A percentile compares a stretch with the other conserved stretches of the same genome.
Evolutionary conservation across 192 early-diverging fungal species (phyloP).

Genomic region (Backusella luteola): DNA sequence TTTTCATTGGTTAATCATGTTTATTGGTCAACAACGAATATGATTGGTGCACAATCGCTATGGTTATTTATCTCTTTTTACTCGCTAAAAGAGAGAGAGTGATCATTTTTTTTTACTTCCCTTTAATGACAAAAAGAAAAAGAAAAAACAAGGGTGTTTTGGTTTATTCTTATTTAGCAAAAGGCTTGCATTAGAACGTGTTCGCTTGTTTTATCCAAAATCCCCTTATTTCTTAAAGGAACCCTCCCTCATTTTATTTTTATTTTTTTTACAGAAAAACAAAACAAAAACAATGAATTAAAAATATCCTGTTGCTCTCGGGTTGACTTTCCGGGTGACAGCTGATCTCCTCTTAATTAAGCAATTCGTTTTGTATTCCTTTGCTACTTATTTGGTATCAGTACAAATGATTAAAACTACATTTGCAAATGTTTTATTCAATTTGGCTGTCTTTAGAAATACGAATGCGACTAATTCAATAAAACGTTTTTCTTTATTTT

Average conservation of each 20-base stretch:
- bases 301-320: not conserved
- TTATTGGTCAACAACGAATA: not conserved
- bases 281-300: not conserved
- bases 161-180: conserved; percentile 6
- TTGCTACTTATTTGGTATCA: not conserved
- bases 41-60: not conserved
- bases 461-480: not conserved
- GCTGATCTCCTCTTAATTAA: not conserved
- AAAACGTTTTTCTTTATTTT: not conserved
- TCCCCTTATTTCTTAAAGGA: not conserved
- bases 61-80: not conserved
- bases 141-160: not conserved
- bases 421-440: not conserved
- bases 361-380: not conserved
- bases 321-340: not conserved
- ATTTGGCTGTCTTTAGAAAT: not conserved
- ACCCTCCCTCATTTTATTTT: not conserved
- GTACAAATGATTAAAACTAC: not conserved
- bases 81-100: not conserved
- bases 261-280: not conserved
- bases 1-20: not conserved
- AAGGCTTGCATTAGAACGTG: conserved; percentile 3
- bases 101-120: too few relatives aligned
- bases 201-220: not conserved
- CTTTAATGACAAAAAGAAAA: not conserved